These are phyloP conservation scores for Neoconidiobolus thromboides DNA, from an alignment of 371 early-diverging fungal species.

Conservation along the genomic window DNA sequence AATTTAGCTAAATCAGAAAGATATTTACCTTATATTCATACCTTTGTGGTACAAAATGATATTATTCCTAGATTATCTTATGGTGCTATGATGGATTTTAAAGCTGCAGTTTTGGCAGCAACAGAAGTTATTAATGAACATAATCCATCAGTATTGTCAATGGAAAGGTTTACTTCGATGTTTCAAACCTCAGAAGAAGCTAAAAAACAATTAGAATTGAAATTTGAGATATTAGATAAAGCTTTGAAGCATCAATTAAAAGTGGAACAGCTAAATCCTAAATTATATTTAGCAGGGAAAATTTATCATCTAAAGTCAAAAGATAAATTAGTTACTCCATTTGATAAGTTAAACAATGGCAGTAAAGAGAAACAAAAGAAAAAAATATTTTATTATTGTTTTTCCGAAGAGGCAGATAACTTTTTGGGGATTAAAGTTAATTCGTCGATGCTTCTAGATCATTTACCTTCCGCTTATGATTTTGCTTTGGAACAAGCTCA, in stretches of 20 bases:
- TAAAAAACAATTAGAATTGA: no score
- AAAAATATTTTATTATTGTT: neutral
- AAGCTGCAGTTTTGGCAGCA: slow-evolving; percentile 33
- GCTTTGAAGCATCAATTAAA: neutral
- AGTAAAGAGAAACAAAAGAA: neutral
- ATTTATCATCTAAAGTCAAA: neutral
- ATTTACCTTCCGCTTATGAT: slow-evolving; percentile 4
- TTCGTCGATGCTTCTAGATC: slow-evolving; percentile 4
- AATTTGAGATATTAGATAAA: neutral
- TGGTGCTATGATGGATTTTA: slow-evolving; percentile 49
- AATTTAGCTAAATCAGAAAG: slow-evolving; percentile 39
- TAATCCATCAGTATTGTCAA: neutral
- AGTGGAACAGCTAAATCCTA: no score
- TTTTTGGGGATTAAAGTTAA: neutral
- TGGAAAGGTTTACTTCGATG: neutral
- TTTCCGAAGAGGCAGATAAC: neutral
- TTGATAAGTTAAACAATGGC: neutral
- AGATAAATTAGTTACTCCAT: neutral
- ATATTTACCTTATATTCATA: slow-evolving; percentile 29
- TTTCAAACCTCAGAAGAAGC: no score
- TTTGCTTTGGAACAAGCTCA: neutral
- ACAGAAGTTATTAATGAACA: slow-evolving; percentile 13
- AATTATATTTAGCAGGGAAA: neutral
- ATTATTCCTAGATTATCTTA: slow-evolving; percentile 55
- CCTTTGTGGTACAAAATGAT: slow-evolving; percentile 58